Percentiles rank a stretch among this genome's conserved stretches.
Conservation (phyloP, 257 asterid species). For the Solanum virginianum region DNA sequence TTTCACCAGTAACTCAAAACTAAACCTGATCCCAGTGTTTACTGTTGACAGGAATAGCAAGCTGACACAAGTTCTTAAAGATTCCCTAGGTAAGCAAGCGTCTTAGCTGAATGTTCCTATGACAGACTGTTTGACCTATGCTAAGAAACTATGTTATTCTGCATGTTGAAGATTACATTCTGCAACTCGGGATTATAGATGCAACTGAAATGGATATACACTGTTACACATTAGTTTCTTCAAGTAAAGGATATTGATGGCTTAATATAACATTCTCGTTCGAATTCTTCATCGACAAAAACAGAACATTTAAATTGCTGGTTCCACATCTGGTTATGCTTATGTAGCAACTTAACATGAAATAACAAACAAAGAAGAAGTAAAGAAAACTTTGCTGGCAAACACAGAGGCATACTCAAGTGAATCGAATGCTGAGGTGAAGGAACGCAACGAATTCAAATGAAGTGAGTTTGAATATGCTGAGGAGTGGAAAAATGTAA, state of each 20-base stretch:
- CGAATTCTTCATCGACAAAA: not conserved
- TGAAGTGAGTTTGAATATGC: not conserved
- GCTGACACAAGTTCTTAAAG: slow-evolving; percentile 15
- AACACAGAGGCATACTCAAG: not conserved
- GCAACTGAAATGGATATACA: not conserved
- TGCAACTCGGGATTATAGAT: not conserved
- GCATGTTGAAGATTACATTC: not conserved
- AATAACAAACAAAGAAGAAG: not conserved
- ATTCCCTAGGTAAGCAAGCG: slow-evolving; percentile 9
- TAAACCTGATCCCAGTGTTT: not conserved
- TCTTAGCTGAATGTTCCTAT: not conserved
- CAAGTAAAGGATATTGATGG: not conserved
- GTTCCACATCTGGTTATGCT: not conserved
- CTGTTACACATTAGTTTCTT: not conserved
- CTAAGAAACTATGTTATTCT: not conserved
- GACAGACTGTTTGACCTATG: not conserved
- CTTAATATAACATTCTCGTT: not conserved
- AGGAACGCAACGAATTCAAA: not conserved
- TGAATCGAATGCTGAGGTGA: not conserved
- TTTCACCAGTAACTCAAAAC: not conserved
- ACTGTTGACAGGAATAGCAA: slow-evolving; percentile 9
- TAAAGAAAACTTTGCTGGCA: not conserved
- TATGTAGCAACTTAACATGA: not conserved
- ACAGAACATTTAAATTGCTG: not conserved
- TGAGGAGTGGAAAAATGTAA: not conserved